Base-by-base conservation (phyloP, 768 basidiomycete genomes). In the Phanerochaete sordida region DNA sequence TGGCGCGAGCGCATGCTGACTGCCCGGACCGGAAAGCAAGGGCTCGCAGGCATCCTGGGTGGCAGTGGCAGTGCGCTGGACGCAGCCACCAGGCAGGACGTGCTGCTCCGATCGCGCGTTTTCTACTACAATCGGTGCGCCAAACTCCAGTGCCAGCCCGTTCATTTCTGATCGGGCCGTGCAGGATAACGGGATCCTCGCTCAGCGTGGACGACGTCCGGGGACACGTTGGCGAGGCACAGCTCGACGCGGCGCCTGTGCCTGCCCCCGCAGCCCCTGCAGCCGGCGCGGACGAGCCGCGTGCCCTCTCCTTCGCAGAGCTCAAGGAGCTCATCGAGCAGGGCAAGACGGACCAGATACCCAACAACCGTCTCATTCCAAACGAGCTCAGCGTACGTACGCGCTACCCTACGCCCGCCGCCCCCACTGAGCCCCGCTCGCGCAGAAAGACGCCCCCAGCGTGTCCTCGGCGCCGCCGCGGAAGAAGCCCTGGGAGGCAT, bases 351-450 rank as follows among this genome's bases (percentile, higher is more conserved):
- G 87, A 90, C 63, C 74, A 85, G 68, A 90, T 93, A 37, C 91
- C 91, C 1, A 88, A 92, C 66, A 93, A 91, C 69, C 89, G 85
- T 64, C 61, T 79, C 56, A 90, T 93, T 47, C 84, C 87, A 0
- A 78, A 86, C n/a, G 74, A 69, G 1, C 65, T 92, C 35, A 89
- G 86, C 73, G 91, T 90, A 67, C 62, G 83, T 35, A 16, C 39
- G 4, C 39, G 43, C 12, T 13, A 23, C 48, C 27, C 28, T 12
- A 45, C 19, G 24, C n/a, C 5, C 30, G 13, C 35, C 33, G 23
- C 24, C 6, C 11, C 16, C 30, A 15, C 28, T 19, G 15, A 1
- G 4, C 28, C 43, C 35, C 28, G 48, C 59, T 54, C 45, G 53
- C 3, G 28, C 60, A 91, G 88, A 76, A 79, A 13, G 79, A 75